Evolutionary conservation across 768 basidiomycete species (phyloP), one percentile per base, ranked within the genome.

Genomic region (Russula griseocarnosa): DNA sequence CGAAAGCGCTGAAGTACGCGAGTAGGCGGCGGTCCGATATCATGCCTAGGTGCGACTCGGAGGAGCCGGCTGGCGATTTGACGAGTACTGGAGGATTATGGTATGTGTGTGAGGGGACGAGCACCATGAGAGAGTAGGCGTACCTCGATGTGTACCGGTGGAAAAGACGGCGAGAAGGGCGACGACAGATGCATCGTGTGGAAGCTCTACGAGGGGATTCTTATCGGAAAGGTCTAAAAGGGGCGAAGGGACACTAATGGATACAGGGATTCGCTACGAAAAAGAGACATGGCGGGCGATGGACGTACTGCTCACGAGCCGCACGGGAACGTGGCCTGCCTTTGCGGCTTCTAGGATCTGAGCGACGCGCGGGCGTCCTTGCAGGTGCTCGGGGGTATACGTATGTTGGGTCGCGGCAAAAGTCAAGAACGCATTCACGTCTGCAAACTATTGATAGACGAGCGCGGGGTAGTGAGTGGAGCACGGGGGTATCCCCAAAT

Each of bases 351-450:
- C 78, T 34, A 92, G 79, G 61, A 93, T 92, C 61, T 86, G 82
- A 63, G 84, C 80, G 26, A 85, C 79, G 3, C 86, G 83, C 1
- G 82, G 74, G 66, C 86, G 82, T 6, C 80, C 83, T 36, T 79
- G 78, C 20, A 88, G 72, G 55, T 86, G 82, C n/a, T 86, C 85
- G 0, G 81, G 78, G 26, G 77, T 73, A 46, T 88, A 78, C 3
- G 86, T 87, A 70, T 92, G 89, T 51, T 86, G 77, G 4, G 88
- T 92, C 8, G 91, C 90, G 11, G 91, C 91, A 52, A 93, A 77
- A 3, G 88, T 90, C 63, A 93, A 74, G 71, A 92, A 93, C n/a
- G 91, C 88, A 71, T 93, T 93, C 13, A 92, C 87, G 71, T 93
- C 91, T 20, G 90, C 86, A 69, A 83, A 92, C 90, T 93, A 67